Evolutionary conservation across 179 eudicot genomes (phyloP).

Genomic region (Camellia oleifera): DNA sequence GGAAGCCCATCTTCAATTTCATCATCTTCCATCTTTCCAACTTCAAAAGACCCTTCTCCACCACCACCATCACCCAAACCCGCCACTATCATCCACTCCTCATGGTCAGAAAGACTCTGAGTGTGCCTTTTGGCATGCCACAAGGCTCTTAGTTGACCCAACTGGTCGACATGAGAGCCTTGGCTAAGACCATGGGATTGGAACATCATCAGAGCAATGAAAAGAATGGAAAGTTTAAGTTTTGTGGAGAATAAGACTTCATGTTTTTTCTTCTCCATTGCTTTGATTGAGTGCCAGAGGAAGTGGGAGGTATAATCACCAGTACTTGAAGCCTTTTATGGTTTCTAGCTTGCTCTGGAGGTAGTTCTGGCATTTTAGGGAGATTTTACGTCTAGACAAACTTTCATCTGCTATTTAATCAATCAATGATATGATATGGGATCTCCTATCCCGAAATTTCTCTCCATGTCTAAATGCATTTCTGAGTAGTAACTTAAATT

Average conservation of each 20-base stretch:
- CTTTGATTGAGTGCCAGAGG: neutral
- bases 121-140: conserved; percentile 16
- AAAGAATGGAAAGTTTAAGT: neutral
- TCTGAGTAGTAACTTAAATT: no score
- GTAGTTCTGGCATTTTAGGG: no score
- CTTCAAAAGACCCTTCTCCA: neutral
- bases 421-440: no score
- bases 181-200: neutral
- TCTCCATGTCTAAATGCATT: no score
- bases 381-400: no score
- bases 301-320: no score
- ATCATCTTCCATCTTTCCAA: conserved; percentile 25
- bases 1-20: conserved; percentile 31
- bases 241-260: neutral
- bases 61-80: neutral
- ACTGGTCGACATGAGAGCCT: conserved; percentile 16
- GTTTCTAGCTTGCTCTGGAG: no score
- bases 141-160: conserved; percentile 13
- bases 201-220: neutral
- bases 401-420: no score
- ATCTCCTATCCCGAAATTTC: no score
- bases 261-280: neutral
- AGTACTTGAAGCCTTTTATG: no score
- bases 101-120: neutral
- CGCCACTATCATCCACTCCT: conserved; percentile 3